Percentiles rank a stretch among this genome's conserved stretches.
These are phyloP conservation scores for Cyberlindnera xylosilytica DNA, from an alignment of 805 yeast species.

Conservation along the genomic window DNA sequence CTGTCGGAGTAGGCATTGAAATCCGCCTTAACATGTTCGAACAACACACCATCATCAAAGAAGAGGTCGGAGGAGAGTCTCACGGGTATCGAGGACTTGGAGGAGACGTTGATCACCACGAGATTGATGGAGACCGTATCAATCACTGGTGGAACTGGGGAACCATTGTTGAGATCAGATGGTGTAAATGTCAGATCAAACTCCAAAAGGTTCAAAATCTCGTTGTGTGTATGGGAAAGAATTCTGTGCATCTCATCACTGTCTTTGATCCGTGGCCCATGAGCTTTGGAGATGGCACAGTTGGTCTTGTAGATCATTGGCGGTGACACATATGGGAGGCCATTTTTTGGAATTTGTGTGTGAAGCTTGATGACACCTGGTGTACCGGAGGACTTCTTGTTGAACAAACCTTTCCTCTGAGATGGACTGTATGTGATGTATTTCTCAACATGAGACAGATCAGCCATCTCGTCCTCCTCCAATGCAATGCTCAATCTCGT, in stretches of 20 bases:
- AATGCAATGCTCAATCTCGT: constrained; percentile 14
- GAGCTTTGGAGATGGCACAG: constrained; percentile 29
- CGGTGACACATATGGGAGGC: constrained; percentile 37
- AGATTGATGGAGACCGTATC: constrained; percentile 30
- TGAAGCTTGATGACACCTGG: constrained; percentile 24
- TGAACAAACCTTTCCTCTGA: constrained; percentile 1
- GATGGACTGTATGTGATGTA: constrained; percentile 9
- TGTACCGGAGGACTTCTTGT: not conserved
- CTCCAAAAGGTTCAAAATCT: constrained; percentile 25
- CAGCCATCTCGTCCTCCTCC: not conserved
- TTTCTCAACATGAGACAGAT: constrained; percentile 12
- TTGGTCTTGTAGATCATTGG: constrained; percentile 35
- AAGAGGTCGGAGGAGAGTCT: constrained; percentile 34
- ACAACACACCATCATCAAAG: constrained; percentile 19
- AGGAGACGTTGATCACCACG: constrained; percentile 30
- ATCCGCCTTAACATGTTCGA: constrained; percentile 23
- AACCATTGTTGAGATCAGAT: constrained; percentile 20
- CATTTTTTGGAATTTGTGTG: constrained; percentile 31
- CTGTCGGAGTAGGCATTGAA: constrained; percentile 18
- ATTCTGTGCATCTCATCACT: constrained; percentile 28
- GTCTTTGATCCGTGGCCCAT: constrained; percentile 35
- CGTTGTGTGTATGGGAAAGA: constrained; percentile 30
- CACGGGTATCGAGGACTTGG: constrained; percentile 41
- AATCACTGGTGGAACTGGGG: constrained; percentile 32
- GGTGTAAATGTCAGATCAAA: constrained; percentile 31